Conservation (phyloP, 768 basidiomycete species). For the Flagelloscypha sp. region DNA sequence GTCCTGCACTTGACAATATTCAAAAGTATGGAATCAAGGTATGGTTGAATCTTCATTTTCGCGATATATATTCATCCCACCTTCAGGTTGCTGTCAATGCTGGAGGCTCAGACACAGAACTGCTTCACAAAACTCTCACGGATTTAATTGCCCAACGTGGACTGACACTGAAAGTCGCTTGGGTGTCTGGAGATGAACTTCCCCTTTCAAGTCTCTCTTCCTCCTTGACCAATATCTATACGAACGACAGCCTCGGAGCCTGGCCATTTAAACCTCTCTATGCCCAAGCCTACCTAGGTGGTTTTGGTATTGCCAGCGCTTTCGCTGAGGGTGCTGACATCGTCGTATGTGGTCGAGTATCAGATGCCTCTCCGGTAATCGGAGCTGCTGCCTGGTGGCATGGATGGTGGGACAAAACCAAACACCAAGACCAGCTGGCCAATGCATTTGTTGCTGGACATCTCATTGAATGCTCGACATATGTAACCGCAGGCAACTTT, state of each 20-base stretch:
- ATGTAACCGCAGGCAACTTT: constrained; percentile 12
- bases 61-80: neutral
- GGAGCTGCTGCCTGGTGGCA: constrained; percentile 15
- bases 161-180: constrained; percentile 8
- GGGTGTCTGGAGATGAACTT: constrained; percentile 13
- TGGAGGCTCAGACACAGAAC: constrained; percentile 10
- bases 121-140: constrained; percentile 5
- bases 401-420: constrained; percentile 9
- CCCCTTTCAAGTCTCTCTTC: constrained; percentile 2
- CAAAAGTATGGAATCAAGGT: constrained; percentile 12
- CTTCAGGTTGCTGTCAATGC: constrained; percentile 11
- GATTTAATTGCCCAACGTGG: constrained; percentile 7
- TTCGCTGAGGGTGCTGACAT: constrained; percentile 11
- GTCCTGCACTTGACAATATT: constrained; percentile 7
- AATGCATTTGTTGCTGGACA: constrained; percentile 11
- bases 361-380: constrained; percentile 10
- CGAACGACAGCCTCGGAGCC: constrained; percentile 6
- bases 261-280: constrained; percentile 12
- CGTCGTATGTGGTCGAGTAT: constrained; percentile 12
- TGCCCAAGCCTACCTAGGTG: constrained; percentile 12
- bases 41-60: neutral
- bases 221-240: constrained; percentile 8
- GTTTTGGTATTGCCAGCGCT: constrained; percentile 11
- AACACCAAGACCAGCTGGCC: constrained; percentile 10
- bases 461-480: constrained; percentile 13